Conservation (phyloP, 129 eudicot species). For the Gnaphalium uliginosum region DNA sequence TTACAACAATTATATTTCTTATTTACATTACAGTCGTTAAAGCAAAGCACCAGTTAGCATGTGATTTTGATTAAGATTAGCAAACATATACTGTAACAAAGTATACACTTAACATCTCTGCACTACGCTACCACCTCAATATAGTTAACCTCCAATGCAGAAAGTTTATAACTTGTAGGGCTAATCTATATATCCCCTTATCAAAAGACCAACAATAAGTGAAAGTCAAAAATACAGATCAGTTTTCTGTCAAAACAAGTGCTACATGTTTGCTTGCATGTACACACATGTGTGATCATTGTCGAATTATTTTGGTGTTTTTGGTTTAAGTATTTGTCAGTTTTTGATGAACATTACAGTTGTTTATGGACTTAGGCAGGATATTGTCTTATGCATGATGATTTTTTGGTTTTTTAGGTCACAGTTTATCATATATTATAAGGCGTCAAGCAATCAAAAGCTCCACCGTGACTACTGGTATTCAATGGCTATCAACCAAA, state of each 20-base stretch:
- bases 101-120: no score
- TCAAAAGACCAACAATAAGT: not conserved
- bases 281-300: not conserved
- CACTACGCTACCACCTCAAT: no score
- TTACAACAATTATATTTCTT: no score
- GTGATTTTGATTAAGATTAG: no score
- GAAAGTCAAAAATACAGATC: not conserved
- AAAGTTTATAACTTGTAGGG: not conserved
- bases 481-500: slow-evolving; percentile 41
- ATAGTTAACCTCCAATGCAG: no score
- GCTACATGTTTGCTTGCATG: not conserved
- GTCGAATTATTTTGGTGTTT: no score
- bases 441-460: not conserved
- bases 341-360: not conserved
- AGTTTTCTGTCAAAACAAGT: not conserved
- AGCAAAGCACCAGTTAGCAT: no score
- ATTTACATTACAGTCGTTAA: no score
- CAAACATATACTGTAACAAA: no score
- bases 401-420: slow-evolving; percentile 2
- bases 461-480: slow-evolving; percentile 22
- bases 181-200: not conserved
- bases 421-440: slow-evolving; percentile 24
- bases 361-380: not conserved
- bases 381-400: not conserved
- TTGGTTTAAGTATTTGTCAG: no score